These are phyloP conservation scores for Microdochium trichocladiopsis DNA, from an alignment of 2,329 filamentous ascomycete species.

Conservation along the genomic window DNA sequence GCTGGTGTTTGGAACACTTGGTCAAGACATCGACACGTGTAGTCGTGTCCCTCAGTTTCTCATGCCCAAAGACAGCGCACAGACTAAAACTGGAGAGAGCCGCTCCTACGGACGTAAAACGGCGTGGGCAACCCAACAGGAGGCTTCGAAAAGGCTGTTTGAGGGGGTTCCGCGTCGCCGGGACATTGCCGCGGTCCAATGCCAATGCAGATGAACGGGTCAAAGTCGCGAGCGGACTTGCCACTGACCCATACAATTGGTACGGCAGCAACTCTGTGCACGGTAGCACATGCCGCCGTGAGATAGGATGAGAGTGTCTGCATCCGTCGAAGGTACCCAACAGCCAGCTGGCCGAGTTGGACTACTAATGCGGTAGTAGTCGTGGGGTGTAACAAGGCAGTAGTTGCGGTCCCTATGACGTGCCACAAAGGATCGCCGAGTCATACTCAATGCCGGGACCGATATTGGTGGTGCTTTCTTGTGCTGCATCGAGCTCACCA, in stretches of 20 bases:
- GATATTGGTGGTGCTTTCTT: too few relatives aligned
- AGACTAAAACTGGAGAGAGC: background rate
- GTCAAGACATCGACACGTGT: background rate
- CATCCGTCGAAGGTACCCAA: background rate
- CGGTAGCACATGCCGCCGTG: background rate
- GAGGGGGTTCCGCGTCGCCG: background rate
- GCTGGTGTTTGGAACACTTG: background rate
- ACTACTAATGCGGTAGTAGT: background rate
- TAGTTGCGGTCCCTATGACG: too few relatives aligned
- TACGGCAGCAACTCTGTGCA: background rate
- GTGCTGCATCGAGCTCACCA: too few relatives aligned
- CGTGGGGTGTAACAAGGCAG: background rate
- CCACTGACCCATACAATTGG: background rate
- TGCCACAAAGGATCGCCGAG: too few relatives aligned
- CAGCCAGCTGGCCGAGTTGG: background rate
- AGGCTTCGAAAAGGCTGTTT: background rate
- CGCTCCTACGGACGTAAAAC: background rate
- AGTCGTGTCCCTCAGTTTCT: background rate
- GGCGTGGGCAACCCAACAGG: background rate
- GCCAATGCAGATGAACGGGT: background rate
- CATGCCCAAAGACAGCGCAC: background rate
- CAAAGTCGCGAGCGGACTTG: background rate
- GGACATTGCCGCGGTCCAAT: background rate
- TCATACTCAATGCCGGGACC: too few relatives aligned
- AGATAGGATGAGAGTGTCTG: background rate